Evolutionary conservation across 1,284 basidiomycete species (phyloP).

Genomic region (Wallemia hederae): DNA sequence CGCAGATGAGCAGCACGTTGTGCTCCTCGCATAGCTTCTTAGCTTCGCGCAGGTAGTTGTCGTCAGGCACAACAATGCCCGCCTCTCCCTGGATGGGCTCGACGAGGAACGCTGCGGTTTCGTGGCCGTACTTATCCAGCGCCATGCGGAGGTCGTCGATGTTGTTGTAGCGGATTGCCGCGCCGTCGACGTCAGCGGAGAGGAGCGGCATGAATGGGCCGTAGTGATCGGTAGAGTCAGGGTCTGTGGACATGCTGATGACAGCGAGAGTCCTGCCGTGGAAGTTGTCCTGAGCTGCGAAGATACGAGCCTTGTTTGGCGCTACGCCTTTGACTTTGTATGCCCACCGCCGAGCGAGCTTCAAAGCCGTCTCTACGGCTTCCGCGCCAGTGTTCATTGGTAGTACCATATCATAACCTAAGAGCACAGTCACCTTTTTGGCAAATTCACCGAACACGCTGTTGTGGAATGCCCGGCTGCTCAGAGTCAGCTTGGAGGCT

Average conservation of each 20-base stretch:
- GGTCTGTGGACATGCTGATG: constrained; percentile 73
- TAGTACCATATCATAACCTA: constrained; percentile 59
- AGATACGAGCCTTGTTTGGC: constrained; percentile 57
- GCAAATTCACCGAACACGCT: constrained; percentile 69
- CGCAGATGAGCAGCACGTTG: constrained; percentile 82
- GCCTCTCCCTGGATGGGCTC: constrained; percentile 98
- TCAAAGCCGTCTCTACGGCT: constrained; percentile 67
- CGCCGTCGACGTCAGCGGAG: constrained; percentile 28
- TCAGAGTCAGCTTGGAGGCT: constrained; percentile 50
- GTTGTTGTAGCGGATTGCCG: constrained; percentile 13
- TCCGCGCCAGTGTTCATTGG: constrained; percentile 99
- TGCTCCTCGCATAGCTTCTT: constrained; percentile 68
- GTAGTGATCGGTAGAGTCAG: constrained; percentile 58
- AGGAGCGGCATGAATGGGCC: constrained; percentile 69
- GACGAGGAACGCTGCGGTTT: constrained; percentile 74
- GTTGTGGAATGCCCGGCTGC: constrained; percentile 84
- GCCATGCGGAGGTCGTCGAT: constrained; percentile 55
- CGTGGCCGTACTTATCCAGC: constrained; percentile 47
- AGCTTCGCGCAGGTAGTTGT: constrained; percentile 39
- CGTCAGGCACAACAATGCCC: constrained; percentile 28
- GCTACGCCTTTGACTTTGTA: constrained; percentile 61
- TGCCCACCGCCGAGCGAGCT: constrained; percentile 42
- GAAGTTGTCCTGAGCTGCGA: constrained; percentile 74
- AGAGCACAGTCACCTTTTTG: constrained; percentile 50
- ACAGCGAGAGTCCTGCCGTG: constrained; percentile 46